Evolutionary conservation across 768 basidiomycete genomes (phyloP), one percentile per base, ranked within the genome.

Genomic region (Tubosaeta sp.): DNA sequence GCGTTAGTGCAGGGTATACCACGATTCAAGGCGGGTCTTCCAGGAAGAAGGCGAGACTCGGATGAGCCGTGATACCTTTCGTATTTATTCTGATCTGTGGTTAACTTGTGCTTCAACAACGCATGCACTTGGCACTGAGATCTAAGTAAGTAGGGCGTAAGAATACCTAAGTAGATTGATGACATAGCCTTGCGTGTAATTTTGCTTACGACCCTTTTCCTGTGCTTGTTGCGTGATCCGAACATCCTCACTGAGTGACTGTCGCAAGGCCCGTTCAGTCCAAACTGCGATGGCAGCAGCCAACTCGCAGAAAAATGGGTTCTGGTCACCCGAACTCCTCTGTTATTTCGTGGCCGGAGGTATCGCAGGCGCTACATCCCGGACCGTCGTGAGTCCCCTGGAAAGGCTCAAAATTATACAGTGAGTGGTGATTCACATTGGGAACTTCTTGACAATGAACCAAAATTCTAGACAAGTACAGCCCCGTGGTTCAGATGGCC

Each of bases 401-500:
- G 94, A 97, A 62, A 74, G 95, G 52, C 75, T 98, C 48, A 99
- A 99, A 71, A 97, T 99, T 63, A 96, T 99, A 54, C 86, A 94
- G 94, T 94, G 60, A 63, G 90, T 76, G 30, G 42, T 40, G 6
- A 31, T 21, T 11, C n/a, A 11, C 19, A 14, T 25, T 8, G 21
- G 27, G 13, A 49, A 53, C 22, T 30, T 39, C 27, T 31, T 54
- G 49, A 49, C 21, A 49, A 21, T 19, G 31, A 35, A 2, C 46
- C 40, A 54, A 42, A 46, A 57, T 44, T 39, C 29, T 36, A 95
- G 94, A 66, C 94, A 97, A 74, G 92, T 92, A n/a, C 95, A 96
- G 66, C 86, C 84, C 24, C 77, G 71, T 40, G 70, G 76, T 25
- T 76, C 80, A 14, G 73, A 78, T 56, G 69, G 74, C 44, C 86